These are phyloP conservation scores for Nothophaeocryptopus gaeumannii DNA, from an alignment of 2,329 filamentous ascomycete species.

Conservation along the genomic window DNA sequence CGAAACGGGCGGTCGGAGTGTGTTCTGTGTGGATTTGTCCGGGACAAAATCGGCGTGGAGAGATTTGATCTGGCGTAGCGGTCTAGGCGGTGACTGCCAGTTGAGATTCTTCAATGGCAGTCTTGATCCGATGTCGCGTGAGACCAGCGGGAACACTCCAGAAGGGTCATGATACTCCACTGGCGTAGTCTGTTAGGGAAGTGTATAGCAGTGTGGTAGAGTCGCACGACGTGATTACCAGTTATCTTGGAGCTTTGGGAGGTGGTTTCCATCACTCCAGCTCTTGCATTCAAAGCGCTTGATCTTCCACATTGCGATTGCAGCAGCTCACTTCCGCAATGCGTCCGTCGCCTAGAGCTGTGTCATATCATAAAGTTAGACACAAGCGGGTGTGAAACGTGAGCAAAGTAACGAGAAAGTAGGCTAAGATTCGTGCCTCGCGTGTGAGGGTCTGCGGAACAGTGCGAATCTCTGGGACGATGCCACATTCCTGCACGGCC, in stretches of 20 bases:
- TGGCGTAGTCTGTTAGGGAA: slow-evolving; percentile 39
- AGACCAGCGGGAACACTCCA: slow-evolving; percentile 78
- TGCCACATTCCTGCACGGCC: no score
- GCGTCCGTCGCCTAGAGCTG: background rate
- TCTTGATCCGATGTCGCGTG: slow-evolving; percentile 71
- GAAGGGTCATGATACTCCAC: slow-evolving; percentile 97
- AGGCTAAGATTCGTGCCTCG: no score
- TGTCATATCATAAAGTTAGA: background rate
- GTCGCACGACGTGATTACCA: slow-evolving; percentile 33
- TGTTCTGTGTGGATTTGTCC: slow-evolving; percentile 27
- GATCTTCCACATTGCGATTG: slow-evolving; percentile 29
- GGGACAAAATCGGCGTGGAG: slow-evolving; percentile 86
- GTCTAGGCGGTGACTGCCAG: slow-evolving; percentile 92
- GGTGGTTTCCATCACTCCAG: slow-evolving; percentile 31
- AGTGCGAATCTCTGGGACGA: no score
- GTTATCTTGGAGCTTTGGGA: slow-evolving; percentile 51
- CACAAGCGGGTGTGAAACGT: no score
- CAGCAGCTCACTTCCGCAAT: background rate
- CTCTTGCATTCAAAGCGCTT: slow-evolving; percentile 1
- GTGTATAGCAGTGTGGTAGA: slow-evolving; percentile 1
- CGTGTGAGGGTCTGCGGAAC: no score
- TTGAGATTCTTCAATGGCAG: slow-evolving; percentile 88
- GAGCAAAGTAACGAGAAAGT: no score
- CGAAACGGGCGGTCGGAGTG: slow-evolving; percentile 23
- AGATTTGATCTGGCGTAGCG: slow-evolving; percentile 87